A percentile compares a stretch with the other conserved stretches of the same genome.
Conservation (phyloP, 2,329 filamentous ascomycete species). For the Penicillium concentricum region DNA sequence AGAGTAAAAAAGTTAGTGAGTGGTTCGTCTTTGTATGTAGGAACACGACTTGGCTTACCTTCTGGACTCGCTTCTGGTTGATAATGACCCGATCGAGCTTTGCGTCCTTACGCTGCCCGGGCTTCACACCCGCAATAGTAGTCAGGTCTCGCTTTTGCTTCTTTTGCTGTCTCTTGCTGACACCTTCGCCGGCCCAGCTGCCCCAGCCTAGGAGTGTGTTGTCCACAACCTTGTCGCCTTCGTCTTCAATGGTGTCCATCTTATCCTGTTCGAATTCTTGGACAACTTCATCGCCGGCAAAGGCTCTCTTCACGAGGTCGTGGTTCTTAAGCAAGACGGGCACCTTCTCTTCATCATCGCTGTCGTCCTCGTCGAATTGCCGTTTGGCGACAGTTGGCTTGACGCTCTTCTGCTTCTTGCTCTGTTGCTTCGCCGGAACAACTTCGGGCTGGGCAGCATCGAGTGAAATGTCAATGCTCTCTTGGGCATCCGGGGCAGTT, state of each 20-base stretch:
- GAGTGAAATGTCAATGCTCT: constrained; percentile 35
- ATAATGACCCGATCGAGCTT: constrained; percentile 85
- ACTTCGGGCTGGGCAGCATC: constrained; percentile 20
- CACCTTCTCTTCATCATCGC: constrained; percentile 43
- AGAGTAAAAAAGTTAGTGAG: constrained; percentile 15
- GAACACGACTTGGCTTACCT: constrained; percentile 54
- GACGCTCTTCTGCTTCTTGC: constrained; percentile 23
- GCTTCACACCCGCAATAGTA: constrained; percentile 66
- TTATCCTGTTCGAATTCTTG: constrained; percentile 82
- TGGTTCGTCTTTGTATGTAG: background rate
- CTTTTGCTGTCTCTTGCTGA: constrained; percentile 68
- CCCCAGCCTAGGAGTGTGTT: constrained; percentile 94
- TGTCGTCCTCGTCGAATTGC: constrained; percentile 43
- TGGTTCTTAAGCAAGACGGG: constrained; percentile 51
- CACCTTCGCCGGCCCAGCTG: constrained; percentile 80
- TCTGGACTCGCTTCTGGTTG: constrained; percentile 85
- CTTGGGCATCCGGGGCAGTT: constrained; percentile 27
- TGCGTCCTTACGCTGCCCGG: constrained; percentile 74
- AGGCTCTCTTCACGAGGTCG: constrained; percentile 75
- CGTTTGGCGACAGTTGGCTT: constrained; percentile 22
- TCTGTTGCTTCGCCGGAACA: constrained; percentile 14
- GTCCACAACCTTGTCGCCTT: constrained; percentile 79
- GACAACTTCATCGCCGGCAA: constrained; percentile 83
- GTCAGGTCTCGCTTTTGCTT: constrained; percentile 52
- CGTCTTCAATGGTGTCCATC: constrained; percentile 65